Percentiles rank a stretch among this genome's conserved stretches.
These are phyloP conservation scores for Centrapalus pauciflorus DNA, from an alignment of 129 eudicot genomes.

Conservation along the genomic window DNA sequence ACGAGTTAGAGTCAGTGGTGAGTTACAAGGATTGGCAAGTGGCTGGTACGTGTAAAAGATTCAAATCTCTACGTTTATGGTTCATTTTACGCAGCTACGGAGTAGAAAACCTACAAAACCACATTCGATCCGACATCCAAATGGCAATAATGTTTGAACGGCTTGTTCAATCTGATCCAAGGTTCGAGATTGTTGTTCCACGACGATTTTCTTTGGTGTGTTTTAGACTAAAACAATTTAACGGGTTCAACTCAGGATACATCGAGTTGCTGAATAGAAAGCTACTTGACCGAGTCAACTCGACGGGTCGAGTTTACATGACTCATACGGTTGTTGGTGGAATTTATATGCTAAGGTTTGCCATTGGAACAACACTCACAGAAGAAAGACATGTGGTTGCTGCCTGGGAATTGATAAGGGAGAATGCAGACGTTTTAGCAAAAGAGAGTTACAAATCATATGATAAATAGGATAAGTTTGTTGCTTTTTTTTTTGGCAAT, in stretches of 20 bases:
- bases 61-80: conserved; percentile 42
- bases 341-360: conserved; percentile 17
- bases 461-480: too few relatives aligned
- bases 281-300: conserved; percentile 25
- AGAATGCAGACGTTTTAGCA: too few relatives aligned
- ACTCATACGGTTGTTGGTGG: conserved; percentile 24
- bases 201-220: conserved; percentile 18
- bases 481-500: too few relatives aligned
- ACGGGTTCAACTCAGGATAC: too few relatives aligned
- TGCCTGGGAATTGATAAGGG: conserved; percentile 19
- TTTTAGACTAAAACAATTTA: conserved; percentile 13
- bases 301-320: conserved; percentile 28
- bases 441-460: too few relatives aligned
- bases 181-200: conserved; percentile 37
- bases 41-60: conserved; percentile 24
- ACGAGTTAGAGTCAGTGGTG: conserved; percentile 26
- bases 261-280: too few relatives aligned
- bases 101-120: conserved; percentile 24
- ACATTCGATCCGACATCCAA: too few relatives aligned
- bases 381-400: conserved; percentile 14
- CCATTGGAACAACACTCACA: conserved; percentile 24
- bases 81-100: conserved; percentile 43
- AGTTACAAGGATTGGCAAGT: conserved; percentile 54
- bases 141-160: conserved; percentile 41
- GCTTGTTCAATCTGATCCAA: conserved; percentile 22